Base-by-base conservation (phyloP, 768 basidiomycete species). In the Stropharia rugosoannulata region DNA sequence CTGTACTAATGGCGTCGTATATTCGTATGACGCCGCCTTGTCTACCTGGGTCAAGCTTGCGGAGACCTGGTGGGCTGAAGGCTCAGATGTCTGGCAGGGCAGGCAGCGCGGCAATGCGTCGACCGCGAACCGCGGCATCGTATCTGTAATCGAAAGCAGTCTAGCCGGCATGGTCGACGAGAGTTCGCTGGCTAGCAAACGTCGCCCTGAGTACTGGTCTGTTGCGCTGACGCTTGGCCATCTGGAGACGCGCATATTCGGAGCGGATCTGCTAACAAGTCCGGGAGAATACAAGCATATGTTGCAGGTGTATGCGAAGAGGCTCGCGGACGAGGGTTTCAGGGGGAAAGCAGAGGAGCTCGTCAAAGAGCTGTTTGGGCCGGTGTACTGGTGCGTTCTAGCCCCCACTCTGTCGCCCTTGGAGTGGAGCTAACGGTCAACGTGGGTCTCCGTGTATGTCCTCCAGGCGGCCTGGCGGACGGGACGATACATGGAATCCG, bases 241-340 rank as follows among this genome's bases (percentile, higher is more conserved):
- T 71, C 75, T 97, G 55, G 97, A 99, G 75, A 86, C 85, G 48
- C 81, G 85, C 58, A 68, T 97, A 70, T 83, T 86, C 65, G 86
- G 92, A 5, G 83, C 92, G 15, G 80, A 75, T 59, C 67, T 84
- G 46, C 75, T 98, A 36, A 92, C 93, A 18, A 95, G 93, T 64
- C 82, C 84, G n/a, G 70, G 75, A 47, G 97, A 98, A 71, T 97
- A 91, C 71, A 90, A 86, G 68, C 81, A 85, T 63, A 84, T 83
- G 52, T 66, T 98, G 61, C 60, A 86, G 52, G 60, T 83, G 60
- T 98, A 97, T 68, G 87, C 93, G 37, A 89, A 83, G 75, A 86
- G 84, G 72, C 76, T 98, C 40, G 93, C 89, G 36, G 92, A 97
- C 59, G 94, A 96, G 68, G 94, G 90, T 0, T 94, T 93, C 68